These are phyloP conservation scores for Ophiostoma sp. DNA, from an alignment of 2,329 filamentous ascomycete genomes.

Conservation along the genomic window DNA sequence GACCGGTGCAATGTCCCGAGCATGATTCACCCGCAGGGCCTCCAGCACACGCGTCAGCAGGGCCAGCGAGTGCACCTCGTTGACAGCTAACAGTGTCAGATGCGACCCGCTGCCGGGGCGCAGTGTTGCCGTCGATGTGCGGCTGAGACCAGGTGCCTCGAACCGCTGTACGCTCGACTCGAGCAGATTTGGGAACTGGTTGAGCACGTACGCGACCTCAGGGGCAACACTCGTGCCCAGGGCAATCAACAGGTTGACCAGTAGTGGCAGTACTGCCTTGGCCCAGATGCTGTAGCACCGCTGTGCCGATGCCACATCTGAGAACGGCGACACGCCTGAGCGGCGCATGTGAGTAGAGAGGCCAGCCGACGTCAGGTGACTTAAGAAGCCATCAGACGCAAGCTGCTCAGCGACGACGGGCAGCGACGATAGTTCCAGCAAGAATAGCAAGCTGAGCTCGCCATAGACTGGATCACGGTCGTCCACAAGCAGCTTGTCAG, in stretches of 20 bases:
- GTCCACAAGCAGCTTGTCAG: constrained; percentile 70
- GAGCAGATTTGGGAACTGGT: constrained; percentile 79
- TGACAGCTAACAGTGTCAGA: constrained; percentile 68
- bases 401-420: constrained; percentile 81
- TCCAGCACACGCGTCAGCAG: constrained; percentile 69
- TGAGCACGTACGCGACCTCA: constrained; percentile 81
- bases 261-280: constrained; percentile 77
- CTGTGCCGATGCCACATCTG: constrained; percentile 59
- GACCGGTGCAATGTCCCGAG: constrained; percentile 66
- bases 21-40: constrained; percentile 58
- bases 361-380: constrained; percentile 71
- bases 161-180: constrained; percentile 66
- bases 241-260: constrained; percentile 78
- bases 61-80: constrained; percentile 72
- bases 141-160: constrained; percentile 53
- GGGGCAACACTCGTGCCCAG: constrained; percentile 75
- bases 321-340: constrained; percentile 67
- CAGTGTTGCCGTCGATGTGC: constrained; percentile 32
- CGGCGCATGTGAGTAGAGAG: constrained; percentile 72
- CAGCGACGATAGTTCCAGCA: constrained; percentile 79
- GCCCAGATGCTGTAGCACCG: constrained; percentile 88
- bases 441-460: constrained; percentile 81
- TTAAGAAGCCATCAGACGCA: constrained; percentile 77
- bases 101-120: constrained; percentile 36
- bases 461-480: constrained; percentile 75